phyloP scores from a whole-genome alignment of 257 asterid species.

The Oldenlandia corymbosa region DNA sequence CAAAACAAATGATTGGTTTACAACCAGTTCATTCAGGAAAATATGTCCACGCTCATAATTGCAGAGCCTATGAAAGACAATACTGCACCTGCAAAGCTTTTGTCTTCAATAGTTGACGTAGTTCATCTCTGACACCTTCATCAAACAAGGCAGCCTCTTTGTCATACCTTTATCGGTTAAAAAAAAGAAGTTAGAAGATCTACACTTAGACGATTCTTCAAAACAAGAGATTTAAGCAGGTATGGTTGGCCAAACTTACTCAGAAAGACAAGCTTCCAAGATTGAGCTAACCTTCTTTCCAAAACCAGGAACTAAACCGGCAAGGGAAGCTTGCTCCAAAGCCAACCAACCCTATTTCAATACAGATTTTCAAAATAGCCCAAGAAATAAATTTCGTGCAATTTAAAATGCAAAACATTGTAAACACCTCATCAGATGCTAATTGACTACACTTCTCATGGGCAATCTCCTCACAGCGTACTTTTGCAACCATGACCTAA shows the following conservation, averaged over 20 bases:
- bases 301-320: slow-evolving; percentile 70
- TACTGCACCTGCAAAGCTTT: slow-evolving; percentile 12
- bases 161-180: slow-evolving; percentile 76
- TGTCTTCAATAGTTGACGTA: slow-evolving; percentile 8
- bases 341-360: slow-evolving; percentile 61
- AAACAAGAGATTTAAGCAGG: background rate
- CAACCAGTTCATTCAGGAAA: background rate
- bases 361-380: background rate
- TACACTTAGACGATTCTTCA: background rate
- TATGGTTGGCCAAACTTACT: slow-evolving; percentile 38
- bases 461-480: slow-evolving; percentile 91
- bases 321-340: slow-evolving; percentile 67
- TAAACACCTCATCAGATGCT: slow-evolving; percentile 12
- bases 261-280: slow-evolving; percentile 56
- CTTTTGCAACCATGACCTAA: slow-evolving; percentile 97
- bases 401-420: slow-evolving; percentile 29
- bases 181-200: background rate
- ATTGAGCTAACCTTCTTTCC: slow-evolving; percentile 77
- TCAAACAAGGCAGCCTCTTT: slow-evolving; percentile 80
- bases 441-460: slow-evolving; percentile 50
- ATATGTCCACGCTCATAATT: too few species aligned
- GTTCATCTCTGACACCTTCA: slow-evolving; percentile 68
- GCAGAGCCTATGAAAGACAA: background rate
- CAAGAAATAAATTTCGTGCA: slow-evolving; percentile 46
- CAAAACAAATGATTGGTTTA: background rate